A percentile compares a stretch with the other conserved stretches of the same genome.
Evolutionary conservation across 805 yeast genomes (phyloP).

Genomic region (Cyberlindnera xylosilytica): DNA sequence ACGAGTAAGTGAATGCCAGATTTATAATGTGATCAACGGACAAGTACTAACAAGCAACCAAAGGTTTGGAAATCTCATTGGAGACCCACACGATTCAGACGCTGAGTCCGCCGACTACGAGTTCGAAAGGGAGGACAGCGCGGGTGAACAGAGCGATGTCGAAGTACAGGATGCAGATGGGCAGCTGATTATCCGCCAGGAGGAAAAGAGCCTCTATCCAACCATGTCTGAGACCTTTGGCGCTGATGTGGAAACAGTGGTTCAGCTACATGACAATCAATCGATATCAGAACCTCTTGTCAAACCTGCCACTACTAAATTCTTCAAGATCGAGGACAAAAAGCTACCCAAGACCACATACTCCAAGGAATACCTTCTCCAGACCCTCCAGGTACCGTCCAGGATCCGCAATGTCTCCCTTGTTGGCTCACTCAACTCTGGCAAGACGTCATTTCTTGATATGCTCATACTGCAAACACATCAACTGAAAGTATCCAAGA

Average conservation of each 20-base stretch:
- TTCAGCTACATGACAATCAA: constrained; percentile 52
- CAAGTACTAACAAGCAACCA: neutral
- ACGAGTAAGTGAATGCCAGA: constrained; percentile 47
- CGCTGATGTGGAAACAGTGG: constrained; percentile 60
- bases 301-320: constrained; percentile 42
- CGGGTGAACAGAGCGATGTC: constrained; percentile 20
- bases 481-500: constrained; percentile 51
- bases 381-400: constrained; percentile 50
- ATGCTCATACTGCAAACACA: constrained; percentile 67
- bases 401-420: constrained; percentile 72
- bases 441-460: constrained; percentile 81
- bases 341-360: constrained; percentile 58
- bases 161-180: constrained; percentile 16
- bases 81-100: constrained; percentile 47
- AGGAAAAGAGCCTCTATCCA: constrained; percentile 44
- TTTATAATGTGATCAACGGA: too few species aligned
- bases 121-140: constrained; percentile 22
- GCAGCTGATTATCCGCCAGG: constrained; percentile 36
- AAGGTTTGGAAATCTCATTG: constrained; percentile 64
- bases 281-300: constrained; percentile 63
- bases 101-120: constrained; percentile 33
- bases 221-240: constrained; percentile 49
- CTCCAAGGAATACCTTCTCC: constrained; percentile 58
- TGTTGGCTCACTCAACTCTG: constrained; percentile 79
- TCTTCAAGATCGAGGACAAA: constrained; percentile 46